Base-by-base conservation (phyloP, 2,329 filamentous ascomycete genomes). In the Exophiala dermatitidis region DNA sequence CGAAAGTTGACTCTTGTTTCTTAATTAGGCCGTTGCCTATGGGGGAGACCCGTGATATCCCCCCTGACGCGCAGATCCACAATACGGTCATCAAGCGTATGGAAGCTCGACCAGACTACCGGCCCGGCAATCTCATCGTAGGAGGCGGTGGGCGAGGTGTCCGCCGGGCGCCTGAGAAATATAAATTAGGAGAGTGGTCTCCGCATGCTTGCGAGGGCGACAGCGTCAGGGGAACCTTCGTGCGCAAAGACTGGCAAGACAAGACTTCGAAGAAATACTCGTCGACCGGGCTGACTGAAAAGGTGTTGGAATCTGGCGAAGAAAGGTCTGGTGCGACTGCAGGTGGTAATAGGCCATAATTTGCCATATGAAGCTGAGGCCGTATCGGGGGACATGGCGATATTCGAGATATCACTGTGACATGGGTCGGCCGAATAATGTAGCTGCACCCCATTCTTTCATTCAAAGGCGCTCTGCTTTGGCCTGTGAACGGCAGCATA, bases 121-220 rank as follows among this genome's bases (percentile, higher is more conserved):
- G 88, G 0, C 88, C 88, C 0, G 88, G 88, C 0, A 93, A 93
- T 57, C 67, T 93, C 49, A 89, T 93, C 56, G 70, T 90, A 2
- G 88, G 88, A 0, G 88, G 88, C 1, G 88, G 88, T 10, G 88
- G 88, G 0, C 74, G 87, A 31, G 88, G 87, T 0, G 74, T 82
- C 1, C 75, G 80, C 29, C 71, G 63, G 5, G 87, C 87, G 1
- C 82, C 84, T 0, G 64, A 75, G 4, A 69, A 81, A 30, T 69
- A 78, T 53, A 86, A 85, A 0, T 88, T 83, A 48, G 88, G 87
- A 0, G 78, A 86, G 9, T 91, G 88, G 88, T 74, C 78, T 3
- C 80, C 84, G 49, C 73, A 83, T 2, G 74, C 74, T n/a, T 76
- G 84, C 29, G 72, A 79, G 41, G 86, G 84, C 0, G 82, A 89